Evolutionary conservation across 805 yeast genomes (phyloP), one percentile per base, ranked within the genome.

Genomic region (Lachancea waltii): DNA sequence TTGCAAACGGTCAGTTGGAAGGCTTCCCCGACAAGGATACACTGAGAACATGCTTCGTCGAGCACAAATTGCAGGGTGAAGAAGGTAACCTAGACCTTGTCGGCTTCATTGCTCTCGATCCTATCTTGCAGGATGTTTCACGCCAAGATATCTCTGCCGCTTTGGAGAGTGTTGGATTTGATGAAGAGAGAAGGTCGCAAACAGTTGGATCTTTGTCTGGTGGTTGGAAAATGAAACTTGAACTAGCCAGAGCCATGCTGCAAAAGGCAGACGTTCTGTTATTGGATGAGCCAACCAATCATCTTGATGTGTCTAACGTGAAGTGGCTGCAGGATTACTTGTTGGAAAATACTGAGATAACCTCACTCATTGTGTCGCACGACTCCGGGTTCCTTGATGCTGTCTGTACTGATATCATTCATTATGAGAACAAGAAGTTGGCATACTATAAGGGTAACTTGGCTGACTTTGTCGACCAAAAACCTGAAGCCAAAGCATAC

Each of bases 221-320:
- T 65, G 98, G 98, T 64, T 90, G 98, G 98, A 92, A 92, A 68
- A 90, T 90, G 98, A 90, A 90, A 68, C 75, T 90, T 51, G 97
- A 89, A 67, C 72, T 90, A 56, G 98, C 97, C n/a, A 81, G 97
- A 69, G 98, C 97, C 25, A 89, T 90, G 96, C 71, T 90, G 51
- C 85, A 87, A 86, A 86, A 81, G 64, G 98, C 97, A 24, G 98
- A 90, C 66, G 89, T 90, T 40, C 73, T 90, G 55, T 71, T 90
- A 51, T 73, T 90, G 58, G 98, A 90, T 67, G 98, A 90, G 76
- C 98, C 98, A 63, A 90, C 98, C 48, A 90, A 90, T 69, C 98
- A 90, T 69, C 77, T 90, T 75, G 98, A 92, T 70, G 96, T 86
- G 35, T 69, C 77, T 30, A 90, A 90, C 54, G 97, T 92, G 43